Conservation (phyloP, 2,329 filamentous ascomycete species). For the Hypoxylon rubiginosum region DNA sequence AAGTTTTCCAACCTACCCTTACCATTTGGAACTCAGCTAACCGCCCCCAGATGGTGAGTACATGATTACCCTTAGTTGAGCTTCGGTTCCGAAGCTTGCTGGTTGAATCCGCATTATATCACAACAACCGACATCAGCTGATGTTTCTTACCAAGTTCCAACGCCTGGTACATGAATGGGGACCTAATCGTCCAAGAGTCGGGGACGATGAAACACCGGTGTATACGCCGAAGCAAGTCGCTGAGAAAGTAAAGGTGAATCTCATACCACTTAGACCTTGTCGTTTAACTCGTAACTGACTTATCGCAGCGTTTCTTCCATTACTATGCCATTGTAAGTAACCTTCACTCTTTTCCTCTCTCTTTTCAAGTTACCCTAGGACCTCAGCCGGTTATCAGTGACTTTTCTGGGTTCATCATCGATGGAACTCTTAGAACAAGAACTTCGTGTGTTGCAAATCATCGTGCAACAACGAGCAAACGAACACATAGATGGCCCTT, state of each 20-base stretch:
- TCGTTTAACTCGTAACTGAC: neutral
- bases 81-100: too few species aligned
- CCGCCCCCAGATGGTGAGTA: neutral
- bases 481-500: too few species aligned
- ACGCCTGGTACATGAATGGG: constrained; percentile 62
- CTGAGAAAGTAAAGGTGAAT: constrained; percentile 62
- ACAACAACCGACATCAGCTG: neutral
- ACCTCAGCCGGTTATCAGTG: too few species aligned
- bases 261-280: constrained; percentile 59
- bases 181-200: constrained; percentile 48
- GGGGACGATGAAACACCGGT: constrained; percentile 49
- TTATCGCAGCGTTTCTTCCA: neutral
- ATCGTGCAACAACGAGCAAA: too few species aligned
- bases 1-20: neutral
- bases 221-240: constrained; percentile 58
- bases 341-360: neutral
- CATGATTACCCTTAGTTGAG: neutral
- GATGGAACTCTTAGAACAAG: neutral
- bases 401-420: neutral
- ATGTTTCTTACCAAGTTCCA: constrained; percentile 55
- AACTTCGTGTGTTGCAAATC: too few species aligned
- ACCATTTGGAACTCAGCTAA: neutral
- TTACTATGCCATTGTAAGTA: constrained; percentile 4
- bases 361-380: neutral
- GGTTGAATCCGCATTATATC: neutral